Evolutionary conservation across 805 yeast genomes (phyloP).

Genomic region (Metschnikowia koreensis): DNA sequence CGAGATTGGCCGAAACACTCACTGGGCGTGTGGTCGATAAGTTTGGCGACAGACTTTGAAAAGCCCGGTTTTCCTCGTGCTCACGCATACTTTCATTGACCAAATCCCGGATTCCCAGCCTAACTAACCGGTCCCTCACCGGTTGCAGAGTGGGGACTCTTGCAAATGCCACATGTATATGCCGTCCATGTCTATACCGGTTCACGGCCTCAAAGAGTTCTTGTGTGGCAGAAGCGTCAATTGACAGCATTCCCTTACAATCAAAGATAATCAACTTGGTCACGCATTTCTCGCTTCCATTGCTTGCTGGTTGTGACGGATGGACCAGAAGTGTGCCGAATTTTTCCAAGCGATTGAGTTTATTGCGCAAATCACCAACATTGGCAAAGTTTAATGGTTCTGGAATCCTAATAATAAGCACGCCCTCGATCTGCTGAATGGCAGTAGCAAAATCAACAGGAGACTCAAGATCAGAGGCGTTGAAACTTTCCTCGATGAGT

Average conservation of each 20-base stretch:
- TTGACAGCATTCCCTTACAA: constrained; percentile 73
- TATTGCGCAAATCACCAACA: constrained; percentile 67
- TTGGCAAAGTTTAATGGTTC: constrained; percentile 90
- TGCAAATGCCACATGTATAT: constrained; percentile 57
- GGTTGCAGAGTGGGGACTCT: constrained; percentile 50
- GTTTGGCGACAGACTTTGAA: not conserved
- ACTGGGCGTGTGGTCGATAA: not conserved
- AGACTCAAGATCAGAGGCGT: too few species aligned
- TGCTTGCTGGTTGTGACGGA: constrained; percentile 64
- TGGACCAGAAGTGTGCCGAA: constrained; percentile 75
- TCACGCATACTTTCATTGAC: constrained; percentile 21
- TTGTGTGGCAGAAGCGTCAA: constrained; percentile 81
- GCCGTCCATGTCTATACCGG: constrained; percentile 49
- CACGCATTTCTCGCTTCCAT: constrained; percentile 37
- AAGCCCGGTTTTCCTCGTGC: not conserved
- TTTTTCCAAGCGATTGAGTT: constrained; percentile 67
- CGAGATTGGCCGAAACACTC: constrained; percentile 18
- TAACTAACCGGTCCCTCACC: constrained; percentile 49
- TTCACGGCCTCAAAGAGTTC: constrained; percentile 60
- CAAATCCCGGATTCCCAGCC: constrained; percentile 51
- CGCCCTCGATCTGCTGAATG: constrained; percentile 58
- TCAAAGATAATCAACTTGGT: constrained; percentile 68
- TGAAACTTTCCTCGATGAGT: constrained; percentile 40
- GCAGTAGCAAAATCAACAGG: constrained; percentile 23
- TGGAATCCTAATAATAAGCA: constrained; percentile 75